Percentiles rank a stretch among this genome's conserved stretches.
Conservation (phyloP, 257 asterid genomes). For the Cinchona pubescens region DNA sequence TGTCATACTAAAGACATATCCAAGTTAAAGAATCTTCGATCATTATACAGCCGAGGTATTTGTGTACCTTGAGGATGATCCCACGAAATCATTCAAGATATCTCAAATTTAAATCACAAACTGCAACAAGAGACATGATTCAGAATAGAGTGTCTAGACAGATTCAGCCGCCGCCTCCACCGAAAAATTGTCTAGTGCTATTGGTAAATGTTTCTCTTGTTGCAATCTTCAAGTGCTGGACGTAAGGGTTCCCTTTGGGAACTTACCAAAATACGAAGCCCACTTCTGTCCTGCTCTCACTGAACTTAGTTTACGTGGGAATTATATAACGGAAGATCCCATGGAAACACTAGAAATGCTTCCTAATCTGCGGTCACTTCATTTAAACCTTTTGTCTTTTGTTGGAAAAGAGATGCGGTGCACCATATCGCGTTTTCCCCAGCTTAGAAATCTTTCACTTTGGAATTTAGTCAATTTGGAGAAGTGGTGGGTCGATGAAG, state of each 20-base stretch:
- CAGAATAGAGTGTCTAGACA: too few species aligned
- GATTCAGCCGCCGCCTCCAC: too few species aligned
- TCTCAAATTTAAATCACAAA: background rate
- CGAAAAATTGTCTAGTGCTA: too few species aligned
- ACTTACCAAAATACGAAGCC: background rate
- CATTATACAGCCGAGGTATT: background rate
- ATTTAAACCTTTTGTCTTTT: background rate
- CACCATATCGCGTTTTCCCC: background rate
- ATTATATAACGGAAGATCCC: background rate
- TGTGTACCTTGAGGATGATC: too few species aligned
- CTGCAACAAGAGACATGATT: too few species aligned
- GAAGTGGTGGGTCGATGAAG: conserved; percentile 17
- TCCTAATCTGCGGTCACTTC: conserved; percentile 12
- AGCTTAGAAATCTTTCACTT: conserved; percentile 7
- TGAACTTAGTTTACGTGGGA: background rate
- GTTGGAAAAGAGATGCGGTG: conserved; percentile 12
- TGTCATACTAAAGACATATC: conserved; percentile 1
- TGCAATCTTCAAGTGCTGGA: too few species aligned
- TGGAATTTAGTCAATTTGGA: background rate
- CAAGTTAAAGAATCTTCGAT: conserved; percentile 14
- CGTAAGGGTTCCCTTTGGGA: too few species aligned
- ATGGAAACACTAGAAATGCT: conserved; percentile 17
- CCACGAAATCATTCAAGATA: background rate
- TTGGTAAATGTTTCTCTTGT: too few species aligned
- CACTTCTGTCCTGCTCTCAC: background rate